Base-by-base conservation (phyloP, 495 filamentous ascomycete genomes). In the Aspergillus bridgeri region DNA sequence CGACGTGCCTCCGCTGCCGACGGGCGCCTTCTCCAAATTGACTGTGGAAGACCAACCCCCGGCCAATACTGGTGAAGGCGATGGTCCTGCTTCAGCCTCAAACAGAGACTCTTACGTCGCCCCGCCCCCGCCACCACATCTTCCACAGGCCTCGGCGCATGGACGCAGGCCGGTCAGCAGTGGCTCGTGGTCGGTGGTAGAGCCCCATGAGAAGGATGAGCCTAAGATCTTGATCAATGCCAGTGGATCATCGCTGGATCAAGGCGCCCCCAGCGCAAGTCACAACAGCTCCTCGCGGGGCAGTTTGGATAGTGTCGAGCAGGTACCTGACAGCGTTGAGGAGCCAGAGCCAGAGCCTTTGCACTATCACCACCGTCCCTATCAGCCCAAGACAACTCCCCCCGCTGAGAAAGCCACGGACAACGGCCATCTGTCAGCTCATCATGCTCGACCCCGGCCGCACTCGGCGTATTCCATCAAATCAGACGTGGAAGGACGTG, bases 381-480 rank as follows among this genome's bases (percentile, higher is more conserved):
- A 76, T 38, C 62, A 65, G 27, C 60, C 60, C 13, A 48, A 61
- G 3, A 60, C 63, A 1, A 50, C 60, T 38, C 59, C 58, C 3
- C 61, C 66, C 42, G 53, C 54, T 5, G 69, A 73, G 2, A 61
- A 71, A 48, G 53, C 58, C 0, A 38, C 65, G 0, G 52, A 56
- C 13, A 83, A 83, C 47, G 82, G 81, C 24, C 83, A 86, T 63
- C 68, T 89, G 13, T 81, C 82, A 7, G 84, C 82, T 3, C 70
- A 74, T 51, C 33, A 11, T 4, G 33, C 33, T 15, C 76, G 81
- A 49, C 80, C 80, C 29, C 79, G 90, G 43, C 90, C 90, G 3
- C 76, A 79, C 17, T 95, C 91, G 3, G 70, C 84, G 3, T 89
- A 90, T 64, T 91, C 89, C 1, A 79, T 81, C 6, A 81, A 75